phyloP scores from a whole-genome alignment of 768 basidiomycete species.

The Russula dissimulans region DNA sequence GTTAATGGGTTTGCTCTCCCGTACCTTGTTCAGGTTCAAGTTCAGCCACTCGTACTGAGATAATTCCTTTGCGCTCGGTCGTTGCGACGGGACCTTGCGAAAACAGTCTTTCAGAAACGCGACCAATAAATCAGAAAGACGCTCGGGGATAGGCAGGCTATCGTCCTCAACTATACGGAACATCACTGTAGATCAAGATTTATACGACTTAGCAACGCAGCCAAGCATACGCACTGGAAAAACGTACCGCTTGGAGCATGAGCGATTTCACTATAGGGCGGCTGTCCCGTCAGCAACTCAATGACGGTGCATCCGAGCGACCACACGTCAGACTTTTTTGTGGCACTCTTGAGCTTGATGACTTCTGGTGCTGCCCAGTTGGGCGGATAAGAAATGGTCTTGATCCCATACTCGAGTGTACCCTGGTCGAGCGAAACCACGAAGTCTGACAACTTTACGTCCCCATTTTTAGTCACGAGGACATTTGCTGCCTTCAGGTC shows the following conservation, averaged over 20 bases:
- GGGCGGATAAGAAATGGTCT: neutral
- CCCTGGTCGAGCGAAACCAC: neutral
- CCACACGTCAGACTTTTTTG: neutral
- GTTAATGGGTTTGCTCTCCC: conserved; percentile 9
- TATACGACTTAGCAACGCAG: neutral
- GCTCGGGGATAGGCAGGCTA: conserved; percentile 77
- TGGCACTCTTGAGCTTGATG: neutral
- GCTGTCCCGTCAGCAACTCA: neutral
- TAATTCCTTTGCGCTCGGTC: conserved; percentile 75
- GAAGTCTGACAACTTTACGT: neutral
- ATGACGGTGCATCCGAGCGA: neutral
- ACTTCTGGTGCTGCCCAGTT: neutral
- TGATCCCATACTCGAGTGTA: neutral
- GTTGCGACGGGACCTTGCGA: conserved; percentile 69
- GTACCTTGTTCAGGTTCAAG: conserved; percentile 67
- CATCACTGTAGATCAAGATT: conserved; percentile 55
- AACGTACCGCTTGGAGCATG: neutral
- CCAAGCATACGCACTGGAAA: neutral
- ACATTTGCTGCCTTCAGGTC: neutral
- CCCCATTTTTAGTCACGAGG: neutral
- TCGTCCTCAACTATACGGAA: conserved; percentile 94
- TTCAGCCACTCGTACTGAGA: conserved; percentile 90
- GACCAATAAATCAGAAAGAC: conserved; percentile 59
- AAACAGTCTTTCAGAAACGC: conserved; percentile 83
- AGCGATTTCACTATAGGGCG: neutral